These are phyloP conservation scores for Collybia mongolica DNA, from an alignment of 768 basidiomycete genomes.

Conservation along the genomic window DNA sequence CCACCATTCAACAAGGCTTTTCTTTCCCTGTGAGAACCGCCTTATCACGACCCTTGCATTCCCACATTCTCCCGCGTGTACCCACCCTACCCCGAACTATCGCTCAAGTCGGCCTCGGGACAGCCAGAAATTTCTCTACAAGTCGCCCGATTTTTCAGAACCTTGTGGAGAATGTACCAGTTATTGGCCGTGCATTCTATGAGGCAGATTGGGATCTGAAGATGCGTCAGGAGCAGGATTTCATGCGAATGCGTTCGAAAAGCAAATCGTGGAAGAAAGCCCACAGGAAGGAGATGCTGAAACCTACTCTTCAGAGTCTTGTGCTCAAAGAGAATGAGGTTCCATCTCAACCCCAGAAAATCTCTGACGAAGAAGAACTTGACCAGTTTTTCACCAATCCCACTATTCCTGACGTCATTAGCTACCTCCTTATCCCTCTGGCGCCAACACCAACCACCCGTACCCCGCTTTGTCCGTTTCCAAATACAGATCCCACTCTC, in stretches of 20 bases:
- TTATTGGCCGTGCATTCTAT: conserved; percentile 71
- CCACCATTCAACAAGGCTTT: conserved; percentile 51
- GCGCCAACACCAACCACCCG: conserved; percentile 71
- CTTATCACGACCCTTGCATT: conserved; percentile 43
- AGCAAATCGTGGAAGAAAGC: conserved; percentile 21
- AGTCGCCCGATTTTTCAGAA: conserved; percentile 78
- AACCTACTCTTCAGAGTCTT: conserved; percentile 21
- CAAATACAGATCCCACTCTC: conserved; percentile 30
- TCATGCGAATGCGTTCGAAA: conserved; percentile 23
- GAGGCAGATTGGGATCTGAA: conserved; percentile 72
- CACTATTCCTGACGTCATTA: conserved; percentile 43
- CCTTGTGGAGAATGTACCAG: conserved; percentile 75
- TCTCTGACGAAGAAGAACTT: conserved; percentile 31
- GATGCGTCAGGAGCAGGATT: conserved; percentile 41
- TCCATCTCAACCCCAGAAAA: neutral
- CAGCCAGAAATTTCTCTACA: conserved; percentile 73
- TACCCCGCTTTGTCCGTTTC: conserved; percentile 49
- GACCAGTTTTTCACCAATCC: conserved; percentile 61
- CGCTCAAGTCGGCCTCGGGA: conserved; percentile 72
- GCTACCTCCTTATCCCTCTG: conserved; percentile 72
- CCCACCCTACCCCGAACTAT: conserved; percentile 47
- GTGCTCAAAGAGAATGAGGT: conserved; percentile 13
- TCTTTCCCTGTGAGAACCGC: conserved; percentile 56
- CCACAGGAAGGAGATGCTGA: conserved; percentile 31
- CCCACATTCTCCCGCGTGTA: conserved; percentile 59